Evolutionary conservation across 208 protist genomes (phyloP), one percentile per base, ranked within the genome.

Genomic region (Crithidia expoeki): DNA sequence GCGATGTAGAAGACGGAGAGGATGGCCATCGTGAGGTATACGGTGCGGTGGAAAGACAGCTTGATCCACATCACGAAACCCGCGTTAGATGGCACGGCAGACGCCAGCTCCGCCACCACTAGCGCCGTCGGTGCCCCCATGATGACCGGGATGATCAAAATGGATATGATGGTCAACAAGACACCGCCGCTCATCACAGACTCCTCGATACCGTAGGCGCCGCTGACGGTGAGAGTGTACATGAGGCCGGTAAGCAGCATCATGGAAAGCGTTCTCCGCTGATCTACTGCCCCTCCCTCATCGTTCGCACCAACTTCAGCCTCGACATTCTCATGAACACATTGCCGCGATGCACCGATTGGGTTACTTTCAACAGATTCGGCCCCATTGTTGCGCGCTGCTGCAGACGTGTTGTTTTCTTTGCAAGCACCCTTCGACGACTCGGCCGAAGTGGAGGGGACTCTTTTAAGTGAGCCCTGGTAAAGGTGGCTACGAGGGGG

Each of bases 41-140:
- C 74, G 2, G 74, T 60, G 47, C 84, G 84, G 50, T 85, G 77
- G 59, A 86, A 90, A 2, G 80, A 69, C 40, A 93, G 51, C 16
- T 88, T 85, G 38, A 89, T 84, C 85, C 86, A 93, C 82, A 93
- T 92, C 33, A 93, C 72, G 50, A 91, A 93, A 2, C 75, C 83
- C 10, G 82, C 82, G 74, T 92, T 93, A 4, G 90, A 93, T 46
- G 84, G 84, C 65, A 92, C 79, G 5, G 82, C 80, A 33, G 86
- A 83, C n/a, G 83, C 84, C 49, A 94, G 38, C 79, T 94, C 86
- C 0, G 85, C 74, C 58, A 94, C 89, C 34, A 92, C 77, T 27
- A 94, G 53, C n/a, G 87, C 79, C 4, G 78, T 91, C 17, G 89
- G 89, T 14, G 62, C 44, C 6, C 77, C 86, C 81, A 94, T 89